phyloP scores from a whole-genome alignment of 306 rosid species.

The Dalbergia oliveri region DNA sequence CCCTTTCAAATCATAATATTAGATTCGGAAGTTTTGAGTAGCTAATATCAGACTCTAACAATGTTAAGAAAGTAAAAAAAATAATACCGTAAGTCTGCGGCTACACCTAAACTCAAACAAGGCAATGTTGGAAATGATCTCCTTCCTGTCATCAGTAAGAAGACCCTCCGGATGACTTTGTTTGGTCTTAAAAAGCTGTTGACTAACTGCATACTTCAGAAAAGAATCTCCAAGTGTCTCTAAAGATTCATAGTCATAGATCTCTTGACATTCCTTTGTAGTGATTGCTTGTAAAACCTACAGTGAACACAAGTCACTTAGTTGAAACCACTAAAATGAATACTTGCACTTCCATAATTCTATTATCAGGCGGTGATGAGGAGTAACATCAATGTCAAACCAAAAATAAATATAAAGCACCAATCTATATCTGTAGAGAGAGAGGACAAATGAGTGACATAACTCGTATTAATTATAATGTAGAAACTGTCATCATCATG shows the following conservation, averaged over 20 bases:
- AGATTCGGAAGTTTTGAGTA: background rate
- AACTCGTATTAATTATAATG: too few relatives aligned
- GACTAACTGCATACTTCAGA: constrained; percentile 66
- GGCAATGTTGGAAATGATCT: constrained; percentile 56
- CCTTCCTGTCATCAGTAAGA: constrained; percentile 52
- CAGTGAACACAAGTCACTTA: background rate
- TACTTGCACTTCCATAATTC: background rate
- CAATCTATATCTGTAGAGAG: too few relatives aligned
- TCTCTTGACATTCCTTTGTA: constrained; percentile 64
- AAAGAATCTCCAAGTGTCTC: constrained; percentile 88
- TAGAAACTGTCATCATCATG: background rate
- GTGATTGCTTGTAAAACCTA: constrained; percentile 83
- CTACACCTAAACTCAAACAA: constrained; percentile 56
- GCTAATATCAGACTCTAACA: background rate
- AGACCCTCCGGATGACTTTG: constrained; percentile 59
- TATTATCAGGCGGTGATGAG: background rate
- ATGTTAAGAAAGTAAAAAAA: background rate
- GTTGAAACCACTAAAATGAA: background rate
- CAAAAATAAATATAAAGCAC: too few relatives aligned
- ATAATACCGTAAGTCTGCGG: constrained; percentile 58
- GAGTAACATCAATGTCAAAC: background rate
- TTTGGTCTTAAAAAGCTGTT: constrained; percentile 63
- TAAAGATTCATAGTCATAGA: constrained; percentile 59
- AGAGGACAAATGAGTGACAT: too few relatives aligned
- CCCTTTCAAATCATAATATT: too few relatives aligned